These are phyloP conservation scores for Saitoella complicata DNA, from an alignment of 805 yeast species.

Conservation along the genomic window DNA sequence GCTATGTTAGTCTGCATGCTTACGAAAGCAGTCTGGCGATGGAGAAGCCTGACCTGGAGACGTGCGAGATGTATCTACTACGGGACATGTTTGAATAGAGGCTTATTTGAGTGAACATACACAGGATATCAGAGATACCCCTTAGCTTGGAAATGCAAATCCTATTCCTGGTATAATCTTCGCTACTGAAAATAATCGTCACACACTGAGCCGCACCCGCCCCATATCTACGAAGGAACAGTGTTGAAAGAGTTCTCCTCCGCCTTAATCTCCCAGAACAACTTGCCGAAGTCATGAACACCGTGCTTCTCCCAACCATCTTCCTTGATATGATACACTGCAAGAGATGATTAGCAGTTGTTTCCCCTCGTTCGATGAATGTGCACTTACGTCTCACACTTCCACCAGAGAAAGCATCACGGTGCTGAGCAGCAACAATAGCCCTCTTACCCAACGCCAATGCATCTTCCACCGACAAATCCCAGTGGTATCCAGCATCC, in stretches of 20 bases:
- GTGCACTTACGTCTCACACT: slow-evolving; percentile 42
- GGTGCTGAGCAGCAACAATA: slow-evolving; percentile 91
- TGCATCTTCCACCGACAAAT: slow-evolving; percentile 82
- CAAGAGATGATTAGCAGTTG: no score
- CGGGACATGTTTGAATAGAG: no score
- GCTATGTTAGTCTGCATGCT: slow-evolving; percentile 35
- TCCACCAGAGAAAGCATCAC: slow-evolving; percentile 97
- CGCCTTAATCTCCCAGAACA: slow-evolving; percentile 83
- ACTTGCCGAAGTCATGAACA: slow-evolving; percentile 76
- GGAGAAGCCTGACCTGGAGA: no score
- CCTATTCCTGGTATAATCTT: no score
- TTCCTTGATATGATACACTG: slow-evolving; percentile 75
- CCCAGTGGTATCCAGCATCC: slow-evolving; percentile 87
- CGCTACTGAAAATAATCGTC: no score
- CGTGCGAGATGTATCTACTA: no score
- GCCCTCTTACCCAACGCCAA: slow-evolving; percentile 86
- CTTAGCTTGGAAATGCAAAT: no score
- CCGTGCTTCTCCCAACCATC: slow-evolving; percentile 94
- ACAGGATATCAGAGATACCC: no score
- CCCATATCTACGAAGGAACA: slow-evolving; percentile 24
- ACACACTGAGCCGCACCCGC: background rate
- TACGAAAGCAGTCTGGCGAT: no score
- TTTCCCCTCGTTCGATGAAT: no score
- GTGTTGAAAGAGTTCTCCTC: slow-evolving; percentile 80
- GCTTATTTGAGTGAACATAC: no score